These are phyloP conservation scores for Quercus tomentella DNA, from an alignment of 331 rosid species.

Conservation along the genomic window DNA sequence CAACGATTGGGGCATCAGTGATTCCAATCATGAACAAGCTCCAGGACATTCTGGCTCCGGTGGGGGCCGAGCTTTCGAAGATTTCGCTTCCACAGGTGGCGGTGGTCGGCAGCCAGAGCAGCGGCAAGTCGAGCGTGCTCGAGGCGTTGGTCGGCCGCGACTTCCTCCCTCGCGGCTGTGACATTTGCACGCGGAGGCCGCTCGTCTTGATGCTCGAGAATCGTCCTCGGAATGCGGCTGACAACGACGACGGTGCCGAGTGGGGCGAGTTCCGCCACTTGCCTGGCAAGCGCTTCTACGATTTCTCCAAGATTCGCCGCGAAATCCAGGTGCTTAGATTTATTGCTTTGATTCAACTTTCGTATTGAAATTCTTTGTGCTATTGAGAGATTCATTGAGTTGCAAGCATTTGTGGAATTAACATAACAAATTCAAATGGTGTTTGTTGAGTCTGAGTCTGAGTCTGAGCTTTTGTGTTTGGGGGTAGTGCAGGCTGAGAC, in stretches of 20 bases:
- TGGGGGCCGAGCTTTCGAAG: conserved; percentile 66
- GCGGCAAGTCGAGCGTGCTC: conserved; percentile 98
- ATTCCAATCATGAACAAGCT: conserved; percentile 87
- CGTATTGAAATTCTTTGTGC: conserved; percentile 6
- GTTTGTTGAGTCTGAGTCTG: too few species aligned
- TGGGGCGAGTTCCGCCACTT: conserved; percentile 93
- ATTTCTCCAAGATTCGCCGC: conserved; percentile 72
- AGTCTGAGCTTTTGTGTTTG: not conserved
- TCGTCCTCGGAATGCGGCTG: conserved; percentile 27
- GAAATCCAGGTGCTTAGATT: conserved; percentile 74
- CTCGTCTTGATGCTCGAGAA: conserved; percentile 73
- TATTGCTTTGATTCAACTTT: not conserved
- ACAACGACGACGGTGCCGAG: conserved; percentile 44
- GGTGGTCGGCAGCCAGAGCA: conserved; percentile 97
- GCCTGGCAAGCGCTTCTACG: conserved; percentile 62
- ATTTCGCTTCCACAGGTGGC: conserved; percentile 97
- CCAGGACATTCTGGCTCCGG: conserved; percentile 85
- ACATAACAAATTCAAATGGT: too few species aligned
- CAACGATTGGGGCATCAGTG: conserved; percentile 61
- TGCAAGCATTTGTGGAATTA: not conserved
- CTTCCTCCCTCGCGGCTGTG: conserved; percentile 90
- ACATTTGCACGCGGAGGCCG: conserved; percentile 90
- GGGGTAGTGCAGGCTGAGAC: conserved; percentile 63
- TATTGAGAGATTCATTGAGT: conserved; percentile 21
- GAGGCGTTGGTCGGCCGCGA: conserved; percentile 97